Percentiles rank a stretch among this genome's conserved stretches.
phyloP scores from a whole-genome alignment of 2,329 filamentous ascomycete genomes.

The Neofusicoccum kwambonambiense region DNA sequence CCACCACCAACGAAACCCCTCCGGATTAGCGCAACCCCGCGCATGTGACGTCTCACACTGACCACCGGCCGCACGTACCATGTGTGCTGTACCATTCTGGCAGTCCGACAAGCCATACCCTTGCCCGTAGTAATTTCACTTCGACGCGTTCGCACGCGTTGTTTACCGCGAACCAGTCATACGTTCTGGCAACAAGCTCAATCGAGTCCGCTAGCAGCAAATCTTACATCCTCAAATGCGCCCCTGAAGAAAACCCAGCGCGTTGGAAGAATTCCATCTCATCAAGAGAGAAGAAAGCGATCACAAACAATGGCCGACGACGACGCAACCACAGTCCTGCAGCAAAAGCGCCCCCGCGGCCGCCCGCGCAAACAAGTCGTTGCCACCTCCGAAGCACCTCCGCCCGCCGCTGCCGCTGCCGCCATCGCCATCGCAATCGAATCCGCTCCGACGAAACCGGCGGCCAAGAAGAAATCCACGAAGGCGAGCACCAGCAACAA shows the following conservation, averaged over 20 bases:
- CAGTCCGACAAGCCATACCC: background rate
- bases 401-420: background rate
- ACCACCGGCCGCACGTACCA: background rate
- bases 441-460: background rate
- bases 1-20: too few relatives aligned
- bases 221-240: too few relatives aligned
- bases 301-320: too few relatives aligned
- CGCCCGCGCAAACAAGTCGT: slow-evolving; percentile 4
- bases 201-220: background rate
- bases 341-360: background rate
- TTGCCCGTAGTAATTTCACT: background rate
- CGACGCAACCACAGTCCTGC: too few relatives aligned
- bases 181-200: background rate
- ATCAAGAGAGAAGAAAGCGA: too few relatives aligned
- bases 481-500: background rate
- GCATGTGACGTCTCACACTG: background rate
- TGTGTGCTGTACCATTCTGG: background rate
- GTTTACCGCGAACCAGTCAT: slow-evolving; percentile 1
- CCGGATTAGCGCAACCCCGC: background rate
- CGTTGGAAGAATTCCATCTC: too few relatives aligned
- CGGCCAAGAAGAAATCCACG: background rate
- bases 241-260: background rate
- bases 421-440: background rate
- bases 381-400: background rate
- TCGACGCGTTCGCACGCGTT: background rate